Percentiles rank a stretch among this genome's conserved stretches.
These are phyloP conservation scores for Galium porrigens DNA, from an alignment of 305 asterid species.

Conservation along the genomic window DNA sequence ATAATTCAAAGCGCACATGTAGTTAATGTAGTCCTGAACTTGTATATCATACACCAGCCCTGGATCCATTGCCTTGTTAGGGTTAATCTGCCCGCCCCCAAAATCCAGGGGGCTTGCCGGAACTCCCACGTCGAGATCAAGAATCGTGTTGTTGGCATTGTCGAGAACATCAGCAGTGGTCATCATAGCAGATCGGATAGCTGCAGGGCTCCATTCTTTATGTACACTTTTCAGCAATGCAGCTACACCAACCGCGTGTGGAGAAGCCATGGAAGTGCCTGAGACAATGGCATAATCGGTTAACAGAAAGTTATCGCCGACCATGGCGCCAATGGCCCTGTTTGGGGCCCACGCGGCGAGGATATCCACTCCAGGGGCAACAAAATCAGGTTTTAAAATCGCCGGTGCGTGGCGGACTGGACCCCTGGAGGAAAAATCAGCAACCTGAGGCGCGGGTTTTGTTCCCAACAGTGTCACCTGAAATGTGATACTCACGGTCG, in stretches of 20 bases:
- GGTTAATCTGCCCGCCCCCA: constrained; percentile 79
- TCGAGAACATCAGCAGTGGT: constrained; percentile 55
- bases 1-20: constrained; percentile 61
- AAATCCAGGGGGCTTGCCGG: constrained; percentile 46
- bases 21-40: constrained; percentile 39
- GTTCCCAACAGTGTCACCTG: constrained; percentile 55
- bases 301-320: constrained; percentile 31
- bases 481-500: constrained; percentile 34
- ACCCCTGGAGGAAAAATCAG: constrained; percentile 65
- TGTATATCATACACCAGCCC: constrained; percentile 60
- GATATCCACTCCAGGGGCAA: constrained; percentile 64
- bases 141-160: constrained; percentile 39
- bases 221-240: constrained; percentile 64
- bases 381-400: constrained; percentile 65
- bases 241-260: constrained; percentile 63
- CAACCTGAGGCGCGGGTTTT: constrained; percentile 73
- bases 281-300: constrained; percentile 48
- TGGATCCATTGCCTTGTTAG: constrained; percentile 51
- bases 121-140: constrained; percentile 32
- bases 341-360: constrained; percentile 53
- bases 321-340: constrained; percentile 32
- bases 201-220: constrained; percentile 69
- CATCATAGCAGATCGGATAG: constrained; percentile 64
- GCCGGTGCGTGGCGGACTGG: constrained; percentile 50
- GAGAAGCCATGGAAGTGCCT: constrained; percentile 95